Base-by-base conservation (phyloP, 1,284 basidiomycete genomes). In the Moesziomyces sp. region DNA sequence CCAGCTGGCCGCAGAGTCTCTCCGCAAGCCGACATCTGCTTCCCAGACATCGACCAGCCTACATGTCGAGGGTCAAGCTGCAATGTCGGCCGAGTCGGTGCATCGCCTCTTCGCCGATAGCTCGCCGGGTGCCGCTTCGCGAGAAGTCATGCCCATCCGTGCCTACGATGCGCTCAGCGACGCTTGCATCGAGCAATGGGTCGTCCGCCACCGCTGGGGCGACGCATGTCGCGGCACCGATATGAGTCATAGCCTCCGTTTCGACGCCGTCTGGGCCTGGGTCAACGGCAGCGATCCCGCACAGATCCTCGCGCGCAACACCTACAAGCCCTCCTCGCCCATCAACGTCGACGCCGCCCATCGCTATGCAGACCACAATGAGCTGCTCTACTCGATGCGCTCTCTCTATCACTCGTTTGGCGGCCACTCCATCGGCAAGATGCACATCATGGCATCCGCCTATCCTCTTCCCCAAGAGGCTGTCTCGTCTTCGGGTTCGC, bases 331-430 rank as follows among this genome's bases (percentile, higher is more conserved):
- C 3, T 46, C 55, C 7, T 53, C 53, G 2, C 30, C 51, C 8
- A 58, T 74, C 56, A 71, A 74, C 28, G 59, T 74, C 7, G 72
- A 74, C 23, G 63, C 58, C 0, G 42, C 51, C 2, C 67, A 74
- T 46, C 34, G 72, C 3, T 74, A 74, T 46, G 62, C 67, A 5
- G 72, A 74, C 43, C 72, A 74, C 54, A 71, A 74, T 51, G 72
- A 74, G 54, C 30, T 74, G 58, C 55, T 71, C 47, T 70, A 71
- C 43, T 71, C 67, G 30, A 74, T 74, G 72, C 55, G 67, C 5
- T 67, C 63, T 11, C 35, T 30, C 19, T 51, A 52, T 5, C 43
- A 53, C 24, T 59, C 67, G 1, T 64, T 59, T 11, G 67, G 67
- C 5, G 16, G 34, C 3, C 14, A 56, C 0, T 57, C 43, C 18